Evolutionary conservation across 2,329 filamentous ascomycete species (phyloP).

Genomic region (Didymella segeticola): DNA sequence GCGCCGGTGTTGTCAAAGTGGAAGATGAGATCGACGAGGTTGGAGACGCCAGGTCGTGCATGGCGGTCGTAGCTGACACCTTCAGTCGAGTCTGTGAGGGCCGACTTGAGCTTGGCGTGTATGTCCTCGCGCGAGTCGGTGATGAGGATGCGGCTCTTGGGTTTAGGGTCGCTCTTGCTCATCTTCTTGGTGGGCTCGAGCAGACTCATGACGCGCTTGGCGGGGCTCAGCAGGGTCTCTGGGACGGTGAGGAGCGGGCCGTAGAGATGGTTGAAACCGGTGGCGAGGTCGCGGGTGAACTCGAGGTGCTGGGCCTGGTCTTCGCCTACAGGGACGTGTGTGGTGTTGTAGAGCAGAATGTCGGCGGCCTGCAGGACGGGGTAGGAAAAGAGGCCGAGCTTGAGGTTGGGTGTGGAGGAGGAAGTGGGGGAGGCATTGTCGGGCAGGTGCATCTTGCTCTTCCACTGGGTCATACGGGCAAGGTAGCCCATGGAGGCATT

Average conservation of each 20-base stretch:
- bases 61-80: conserved; percentile 75
- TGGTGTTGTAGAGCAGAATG: conserved; percentile 83
- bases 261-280: conserved; percentile 87
- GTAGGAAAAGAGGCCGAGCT: conserved; percentile 93
- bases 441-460: conserved; percentile 76
- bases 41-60: conserved; percentile 80
- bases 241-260: conserved; percentile 29
- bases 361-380: conserved; percentile 95
- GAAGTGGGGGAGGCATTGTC: conserved; percentile 63
- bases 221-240: conserved; percentile 56
- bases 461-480: conserved; percentile 99
- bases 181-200: conserved; percentile 81
- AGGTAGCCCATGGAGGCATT: conserved; percentile 91
- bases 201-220: conserved; percentile 89
- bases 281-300: conserved; percentile 84
- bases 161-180: conserved; percentile 84
- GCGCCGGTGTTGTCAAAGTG: conserved; percentile 63
- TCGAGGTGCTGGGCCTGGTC: conserved; percentile 95
- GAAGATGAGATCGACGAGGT: conserved; percentile 81
- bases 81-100: conserved; percentile 77
- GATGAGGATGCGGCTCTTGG: conserved; percentile 80
- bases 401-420: conserved; percentile 65
- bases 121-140: conserved; percentile 74
- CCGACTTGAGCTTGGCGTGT: conserved; percentile 70
- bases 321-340: conserved; percentile 95